Conservation (phyloP, 148 eudicot genomes). For the Diospyros kaki region DNA sequence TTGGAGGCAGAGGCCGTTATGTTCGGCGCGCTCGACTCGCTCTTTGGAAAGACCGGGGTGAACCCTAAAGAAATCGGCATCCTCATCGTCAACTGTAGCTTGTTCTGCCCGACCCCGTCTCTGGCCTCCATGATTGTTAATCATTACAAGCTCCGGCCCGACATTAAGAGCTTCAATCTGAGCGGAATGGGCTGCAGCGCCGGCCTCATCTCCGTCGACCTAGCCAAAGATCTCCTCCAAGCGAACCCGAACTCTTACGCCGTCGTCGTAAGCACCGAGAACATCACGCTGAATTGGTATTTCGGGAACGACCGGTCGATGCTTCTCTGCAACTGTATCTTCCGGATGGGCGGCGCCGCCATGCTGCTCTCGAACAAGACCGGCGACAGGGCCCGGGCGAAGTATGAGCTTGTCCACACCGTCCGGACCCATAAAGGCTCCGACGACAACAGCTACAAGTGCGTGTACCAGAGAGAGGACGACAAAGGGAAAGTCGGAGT, state of each 20-base stretch:
- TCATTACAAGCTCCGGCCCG: slow-evolving; percentile 61
- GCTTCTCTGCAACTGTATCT: slow-evolving; percentile 73
- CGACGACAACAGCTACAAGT: slow-evolving; percentile 61
- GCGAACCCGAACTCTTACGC: slow-evolving; percentile 58
- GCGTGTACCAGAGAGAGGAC: slow-evolving; percentile 71
- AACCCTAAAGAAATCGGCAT: slow-evolving; percentile 58
- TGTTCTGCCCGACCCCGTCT: slow-evolving; percentile 77
- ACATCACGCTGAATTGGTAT: slow-evolving; percentile 75
- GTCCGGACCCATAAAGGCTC: slow-evolving; percentile 80
- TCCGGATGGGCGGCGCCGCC: slow-evolving; percentile 86
- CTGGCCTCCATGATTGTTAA: slow-evolving; percentile 83
- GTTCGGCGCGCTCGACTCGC: slow-evolving; percentile 55
- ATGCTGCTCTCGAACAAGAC: slow-evolving; percentile 58
- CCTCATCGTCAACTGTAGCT: slow-evolving; percentile 70
- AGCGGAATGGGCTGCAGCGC: slow-evolving; percentile 92
- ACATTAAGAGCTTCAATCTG: slow-evolving; percentile 55
- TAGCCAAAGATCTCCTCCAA: slow-evolving; percentile 55
- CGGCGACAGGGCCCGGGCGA: slow-evolving; percentile 41
- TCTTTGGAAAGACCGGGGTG: slow-evolving; percentile 49
- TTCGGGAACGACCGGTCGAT: slow-evolving; percentile 78
- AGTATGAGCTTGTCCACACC: slow-evolving; percentile 66
- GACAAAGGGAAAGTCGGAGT: slow-evolving; percentile 55
- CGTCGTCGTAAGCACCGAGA: slow-evolving; percentile 71
- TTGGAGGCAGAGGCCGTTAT: slow-evolving; percentile 65
- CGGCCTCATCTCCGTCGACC: slow-evolving; percentile 67